Evolutionary conservation across 805 yeast genomes (phyloP).

Genomic region (Pachysolen tannophilus): DNA sequence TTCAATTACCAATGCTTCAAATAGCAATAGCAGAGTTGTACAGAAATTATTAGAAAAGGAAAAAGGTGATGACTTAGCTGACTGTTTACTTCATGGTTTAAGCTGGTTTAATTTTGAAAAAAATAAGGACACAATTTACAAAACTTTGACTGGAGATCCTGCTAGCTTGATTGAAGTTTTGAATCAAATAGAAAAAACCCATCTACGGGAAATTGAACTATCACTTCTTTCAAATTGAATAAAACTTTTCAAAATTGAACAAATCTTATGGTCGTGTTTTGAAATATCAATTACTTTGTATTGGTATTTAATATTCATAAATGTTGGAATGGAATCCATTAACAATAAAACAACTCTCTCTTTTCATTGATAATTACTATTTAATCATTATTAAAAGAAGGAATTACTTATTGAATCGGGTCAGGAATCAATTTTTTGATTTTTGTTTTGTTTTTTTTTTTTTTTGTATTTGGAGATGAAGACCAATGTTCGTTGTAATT

Average conservation of each 20-base stretch:
- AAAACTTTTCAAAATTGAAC: background rate
- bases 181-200: conserved; percentile 4
- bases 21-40: no score
- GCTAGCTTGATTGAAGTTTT: conserved; percentile 3
- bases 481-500: conserved; percentile 57
- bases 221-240: background rate
- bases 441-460: no score
- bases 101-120: conserved; percentile 38
- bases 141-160: conserved; percentile 5
- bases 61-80: conserved; percentile 62
- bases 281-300: background rate
- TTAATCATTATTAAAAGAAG: no score
- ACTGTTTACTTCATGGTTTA: conserved; percentile 54
- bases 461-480: no score
- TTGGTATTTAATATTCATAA: no score
- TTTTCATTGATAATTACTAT: no score
- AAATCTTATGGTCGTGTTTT: background rate
- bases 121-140: conserved; percentile 15
- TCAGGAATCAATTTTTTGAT: no score
- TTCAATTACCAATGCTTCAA: no score
- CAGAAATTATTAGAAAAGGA: no score
- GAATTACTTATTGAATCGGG: no score
- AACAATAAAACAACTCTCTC: no score
- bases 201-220: conserved; percentile 2
- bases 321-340: no score